Evolutionary conservation across 805 yeast species (phyloP), one percentile per base, ranked within the genome.

Genomic region (Barnettozyma salicaria): DNA sequence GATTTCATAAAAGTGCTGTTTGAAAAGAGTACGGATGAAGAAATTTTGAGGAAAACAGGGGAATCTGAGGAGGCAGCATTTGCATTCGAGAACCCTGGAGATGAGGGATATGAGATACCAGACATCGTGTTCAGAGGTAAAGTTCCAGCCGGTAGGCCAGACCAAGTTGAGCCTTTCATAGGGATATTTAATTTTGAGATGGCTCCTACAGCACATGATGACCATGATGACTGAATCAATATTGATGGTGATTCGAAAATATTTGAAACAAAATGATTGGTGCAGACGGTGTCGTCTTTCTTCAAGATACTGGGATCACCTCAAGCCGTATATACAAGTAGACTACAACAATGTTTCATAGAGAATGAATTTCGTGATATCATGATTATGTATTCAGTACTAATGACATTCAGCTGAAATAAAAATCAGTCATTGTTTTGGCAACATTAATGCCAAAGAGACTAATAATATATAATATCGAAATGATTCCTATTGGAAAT

Each of bases 381-480:
- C n/a, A n/a, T n/a, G n/a, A n/a, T n/a, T n/a, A n/a, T n/a, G n/a
- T n/a, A n/a, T n/a, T n/a, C n/a, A n/a, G n/a, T n/a, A n/a, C n/a
- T n/a, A n/a, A n/a, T n/a, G n/a, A n/a, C n/a, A 11, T 17, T 24
- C 24, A 50, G 20, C 47, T 47, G 24, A 52, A 52, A 39, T 52
- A 52, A 30, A 36, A 34, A 27, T 45, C 42, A 10, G 75, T 65
- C 84, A 83, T 78, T 34, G 70, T 69, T 45, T 72, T 72, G 3
- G 94, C 87, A 37, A 88, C 69, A 47, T 85, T 85, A 58, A 81
- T 73, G 4, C 90, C 84, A 40, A 80, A 68, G 25, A 79, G 49
- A 29, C 86, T 70, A 34, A 78, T 50, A 10, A 82, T 29, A 75
- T 84, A 87, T 7, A 70, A 51, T 2, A 83, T 47, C 1, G 71